Conservation (phyloP, 1,284 basidiomycete genomes). For the Fomitopsis pinicola region DNA sequence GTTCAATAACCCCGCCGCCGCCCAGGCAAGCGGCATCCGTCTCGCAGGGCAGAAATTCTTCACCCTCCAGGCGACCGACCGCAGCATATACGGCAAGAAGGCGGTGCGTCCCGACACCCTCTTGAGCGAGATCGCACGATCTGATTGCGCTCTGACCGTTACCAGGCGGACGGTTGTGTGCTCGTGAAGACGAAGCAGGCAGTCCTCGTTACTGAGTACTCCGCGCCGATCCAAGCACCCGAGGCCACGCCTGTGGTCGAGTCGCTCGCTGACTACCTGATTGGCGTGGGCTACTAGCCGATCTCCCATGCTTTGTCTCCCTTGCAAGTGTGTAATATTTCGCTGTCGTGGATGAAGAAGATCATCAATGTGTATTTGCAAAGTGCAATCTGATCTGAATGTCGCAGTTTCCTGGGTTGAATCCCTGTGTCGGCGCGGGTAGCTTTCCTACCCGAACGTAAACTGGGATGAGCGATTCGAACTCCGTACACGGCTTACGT, state of each 20-base stretch:
- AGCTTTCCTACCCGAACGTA: not conserved
- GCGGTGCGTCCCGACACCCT: constrained; percentile 43
- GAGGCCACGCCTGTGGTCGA: constrained; percentile 77
- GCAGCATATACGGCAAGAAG: constrained; percentile 82
- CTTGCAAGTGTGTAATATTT: not conserved
- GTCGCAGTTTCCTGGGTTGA: not conserved
- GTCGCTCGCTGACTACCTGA: constrained; percentile 79
- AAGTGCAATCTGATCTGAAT: constrained; percentile 1
- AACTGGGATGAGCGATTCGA: not conserved
- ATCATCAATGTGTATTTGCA: constrained; percentile 5
- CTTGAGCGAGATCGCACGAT: not conserved
- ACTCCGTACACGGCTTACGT: not conserved
- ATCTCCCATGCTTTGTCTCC: not conserved
- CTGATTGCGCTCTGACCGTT: not conserved
- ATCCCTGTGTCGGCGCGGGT: too few relatives aligned
- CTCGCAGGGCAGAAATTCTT: constrained; percentile 83
- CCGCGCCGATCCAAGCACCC: constrained; percentile 61
- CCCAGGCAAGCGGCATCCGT: constrained; percentile 61
- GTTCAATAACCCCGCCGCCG: constrained; percentile 43
- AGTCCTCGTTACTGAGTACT: constrained; percentile 80
- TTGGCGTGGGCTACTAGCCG: constrained; percentile 48
- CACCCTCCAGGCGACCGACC: constrained; percentile 52
- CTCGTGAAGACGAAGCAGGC: constrained; percentile 89
- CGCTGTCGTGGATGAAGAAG: constrained; percentile 5
- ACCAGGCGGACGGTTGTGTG: constrained; percentile 75